Percentiles rank a stretch among this genome's conserved stretches.
These are phyloP conservation scores for Eucalyptus pumila DNA, from an alignment of 345 rosid genomes.

Conservation along the genomic window DNA sequence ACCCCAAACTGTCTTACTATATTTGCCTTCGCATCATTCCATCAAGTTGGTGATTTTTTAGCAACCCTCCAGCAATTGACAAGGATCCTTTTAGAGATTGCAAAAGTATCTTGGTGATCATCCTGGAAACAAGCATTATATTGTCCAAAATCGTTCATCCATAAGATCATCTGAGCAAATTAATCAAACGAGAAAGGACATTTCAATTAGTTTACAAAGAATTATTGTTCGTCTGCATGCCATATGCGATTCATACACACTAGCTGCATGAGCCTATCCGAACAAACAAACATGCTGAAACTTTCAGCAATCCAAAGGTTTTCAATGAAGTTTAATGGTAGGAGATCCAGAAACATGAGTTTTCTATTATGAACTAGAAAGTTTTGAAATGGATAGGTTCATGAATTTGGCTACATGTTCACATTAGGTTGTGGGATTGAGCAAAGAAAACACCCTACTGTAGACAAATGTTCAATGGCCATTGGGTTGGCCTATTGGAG, in stretches of 20 bases:
- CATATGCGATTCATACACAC: slow-evolving; percentile 57
- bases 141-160: background rate
- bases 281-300: slow-evolving; percentile 73
- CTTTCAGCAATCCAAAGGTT: slow-evolving; percentile 57
- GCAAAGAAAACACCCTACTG: slow-evolving; percentile 83
- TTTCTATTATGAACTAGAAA: background rate
- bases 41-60: no score
- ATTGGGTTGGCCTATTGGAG: slow-evolving; percentile 95
- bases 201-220: no score
- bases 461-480: slow-evolving; percentile 84
- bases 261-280: slow-evolving; percentile 83
- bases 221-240: no score
- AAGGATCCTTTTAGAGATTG: slow-evolving; percentile 60
- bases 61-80: no score
- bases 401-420: no score
- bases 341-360: background rate
- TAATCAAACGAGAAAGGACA: no score
- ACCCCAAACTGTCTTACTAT: no score
- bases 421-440: slow-evolving; percentile 67
- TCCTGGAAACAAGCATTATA: background rate
- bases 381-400: background rate
- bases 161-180: background rate
- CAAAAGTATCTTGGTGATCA: slow-evolving; percentile 73
- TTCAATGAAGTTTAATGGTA: slow-evolving; percentile 58
- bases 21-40: slow-evolving; percentile 2